A percentile compares a stretch with the other conserved stretches of the same genome.
Evolutionary conservation across 306 rosid genomes (phyloP).

Genomic region (Fragaria iinumae): DNA sequence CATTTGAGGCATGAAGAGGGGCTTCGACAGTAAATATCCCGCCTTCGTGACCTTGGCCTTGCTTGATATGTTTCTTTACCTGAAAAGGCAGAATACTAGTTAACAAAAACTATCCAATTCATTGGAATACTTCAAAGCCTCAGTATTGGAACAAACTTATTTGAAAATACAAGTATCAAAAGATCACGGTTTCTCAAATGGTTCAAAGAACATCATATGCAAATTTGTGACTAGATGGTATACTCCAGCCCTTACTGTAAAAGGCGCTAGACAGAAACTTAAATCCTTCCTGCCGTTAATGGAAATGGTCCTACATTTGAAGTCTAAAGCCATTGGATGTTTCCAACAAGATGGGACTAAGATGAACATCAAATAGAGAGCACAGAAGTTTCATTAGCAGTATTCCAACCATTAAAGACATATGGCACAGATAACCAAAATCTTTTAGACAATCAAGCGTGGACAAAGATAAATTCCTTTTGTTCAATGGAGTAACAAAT

Average conservation of each 20-base stretch:
- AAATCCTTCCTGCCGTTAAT: not conserved
- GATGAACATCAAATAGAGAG: not conserved
- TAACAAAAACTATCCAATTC: not conserved
- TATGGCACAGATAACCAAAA: not conserved
- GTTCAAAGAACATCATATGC: not conserved
- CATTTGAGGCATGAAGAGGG: conserved; percentile 86
- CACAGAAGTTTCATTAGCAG: not conserved
- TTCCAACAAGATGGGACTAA: not conserved
- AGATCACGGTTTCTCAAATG: not conserved
- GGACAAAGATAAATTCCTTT: not conserved
- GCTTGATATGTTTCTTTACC: conserved; percentile 94
- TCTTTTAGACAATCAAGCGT: not conserved
- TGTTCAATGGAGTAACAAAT: not conserved
- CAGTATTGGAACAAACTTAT: not conserved
- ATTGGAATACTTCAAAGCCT: not conserved
- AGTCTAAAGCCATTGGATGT: not conserved
- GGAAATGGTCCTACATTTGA: not conserved
- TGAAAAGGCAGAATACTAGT: conserved; percentile 19
- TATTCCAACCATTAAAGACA: not conserved
- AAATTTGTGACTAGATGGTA: not conserved
- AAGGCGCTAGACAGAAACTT: not conserved
- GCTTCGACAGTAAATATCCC: conserved; percentile 95
- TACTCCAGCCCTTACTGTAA: not conserved
- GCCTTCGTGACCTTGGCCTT: conserved; percentile 98
- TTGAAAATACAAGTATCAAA: not conserved